Evolutionary conservation across 345 rosid species (phyloP).

Genomic region (Bruguiera sexangula): DNA sequence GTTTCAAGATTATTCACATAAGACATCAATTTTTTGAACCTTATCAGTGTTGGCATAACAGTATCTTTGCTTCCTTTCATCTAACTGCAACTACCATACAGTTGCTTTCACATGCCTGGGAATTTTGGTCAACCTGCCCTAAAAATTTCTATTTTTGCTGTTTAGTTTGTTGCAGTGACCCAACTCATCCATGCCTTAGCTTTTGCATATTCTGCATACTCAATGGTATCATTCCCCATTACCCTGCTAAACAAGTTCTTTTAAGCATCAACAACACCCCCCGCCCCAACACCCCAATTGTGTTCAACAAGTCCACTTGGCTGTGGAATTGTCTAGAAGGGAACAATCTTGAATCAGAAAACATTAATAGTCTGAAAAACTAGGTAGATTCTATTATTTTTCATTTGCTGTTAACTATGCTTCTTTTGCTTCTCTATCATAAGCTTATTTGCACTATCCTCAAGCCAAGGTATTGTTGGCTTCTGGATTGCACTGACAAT

Average conservation of each 20-base stretch:
- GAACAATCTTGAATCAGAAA: not conserved
- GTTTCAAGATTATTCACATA: conserved; percentile 18
- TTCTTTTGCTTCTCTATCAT: conserved; percentile 14
- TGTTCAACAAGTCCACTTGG: no score
- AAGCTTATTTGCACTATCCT: conserved; percentile 27
- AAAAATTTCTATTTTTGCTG: not conserved
- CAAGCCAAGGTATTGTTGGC: conserved; percentile 37
- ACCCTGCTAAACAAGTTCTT: not conserved
- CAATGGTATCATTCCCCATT: conserved; percentile 19
- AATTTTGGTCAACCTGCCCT: not conserved
- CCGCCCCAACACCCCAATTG: no score
- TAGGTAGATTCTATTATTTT: not conserved
- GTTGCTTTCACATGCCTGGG: not conserved
- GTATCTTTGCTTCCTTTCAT: conserved; percentile 2
- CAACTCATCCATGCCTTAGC: conserved; percentile 27
- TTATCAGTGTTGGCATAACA: conserved; percentile 21
- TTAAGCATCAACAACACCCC: not conserved
- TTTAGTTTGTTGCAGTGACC: conserved; percentile 26
- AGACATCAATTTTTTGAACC: conserved; percentile 13
- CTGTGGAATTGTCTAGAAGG: no score
- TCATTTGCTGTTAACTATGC: not conserved
- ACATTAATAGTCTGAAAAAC: no score
- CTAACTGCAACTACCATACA: not conserved
- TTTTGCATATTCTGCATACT: conserved; percentile 26
- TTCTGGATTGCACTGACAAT: conserved; percentile 38